Evolutionary conservation across 2,329 filamentous ascomycete genomes (phyloP).

Genomic region (Penicillium janthinellum): DNA sequence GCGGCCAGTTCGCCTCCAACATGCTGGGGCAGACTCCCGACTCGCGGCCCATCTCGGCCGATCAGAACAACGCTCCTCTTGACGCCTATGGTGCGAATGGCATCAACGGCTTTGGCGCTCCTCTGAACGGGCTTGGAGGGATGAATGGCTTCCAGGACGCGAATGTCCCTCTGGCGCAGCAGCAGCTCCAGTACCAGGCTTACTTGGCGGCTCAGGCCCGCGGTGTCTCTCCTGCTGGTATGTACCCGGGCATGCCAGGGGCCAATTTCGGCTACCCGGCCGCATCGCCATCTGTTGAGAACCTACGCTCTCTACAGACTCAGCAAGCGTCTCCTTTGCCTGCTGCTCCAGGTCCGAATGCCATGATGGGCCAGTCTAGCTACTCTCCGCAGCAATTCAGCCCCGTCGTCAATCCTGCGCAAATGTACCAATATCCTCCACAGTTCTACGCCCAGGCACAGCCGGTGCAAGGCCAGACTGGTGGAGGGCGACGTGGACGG

Average conservation of each 20-base stretch:
- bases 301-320: constrained; percentile 44
- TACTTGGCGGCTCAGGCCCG: constrained; percentile 53
- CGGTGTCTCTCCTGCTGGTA: constrained; percentile 45
- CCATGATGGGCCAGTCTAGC: constrained; percentile 52
- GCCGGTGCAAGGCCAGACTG: constrained; percentile 46
- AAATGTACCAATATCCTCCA: constrained; percentile 57
- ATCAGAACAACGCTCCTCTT: constrained; percentile 38
- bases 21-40: constrained; percentile 41
- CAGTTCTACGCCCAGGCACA: constrained; percentile 52
- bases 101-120: constrained; percentile 33
- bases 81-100: constrained; percentile 43
- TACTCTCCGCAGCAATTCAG: constrained; percentile 50
- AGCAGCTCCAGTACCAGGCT: constrained; percentile 61
- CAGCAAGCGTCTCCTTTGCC: constrained; percentile 40
- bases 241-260: constrained; percentile 50
- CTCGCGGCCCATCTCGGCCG: constrained; percentile 42
- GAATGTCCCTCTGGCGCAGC: constrained; percentile 46
- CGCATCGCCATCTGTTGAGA: constrained; percentile 44
- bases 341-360: constrained; percentile 37
- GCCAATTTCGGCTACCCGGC: constrained; percentile 48
- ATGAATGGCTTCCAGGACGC: constrained; percentile 42
- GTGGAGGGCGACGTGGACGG: constrained; percentile 56
- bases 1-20: constrained; percentile 41
- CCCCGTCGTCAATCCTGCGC: constrained; percentile 45
- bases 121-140: constrained; percentile 33